Evolutionary conservation across 306 rosid genomes (phyloP).

Genomic region (Luffa aegyptiaca): DNA sequence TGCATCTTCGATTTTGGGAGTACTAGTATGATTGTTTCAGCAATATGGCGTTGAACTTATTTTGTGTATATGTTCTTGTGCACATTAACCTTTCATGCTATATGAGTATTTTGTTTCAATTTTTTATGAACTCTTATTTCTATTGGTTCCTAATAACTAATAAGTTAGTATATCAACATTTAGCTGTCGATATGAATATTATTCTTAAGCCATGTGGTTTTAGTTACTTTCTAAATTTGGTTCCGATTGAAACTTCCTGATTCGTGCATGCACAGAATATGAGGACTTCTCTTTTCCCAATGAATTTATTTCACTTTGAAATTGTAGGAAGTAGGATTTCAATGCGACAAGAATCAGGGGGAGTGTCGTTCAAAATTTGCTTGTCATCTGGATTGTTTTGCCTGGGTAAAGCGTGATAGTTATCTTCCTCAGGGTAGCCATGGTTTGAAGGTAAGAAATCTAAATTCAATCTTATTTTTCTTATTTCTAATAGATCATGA

Average conservation of each 20-base stretch:
- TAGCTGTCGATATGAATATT: constrained; percentile 4
- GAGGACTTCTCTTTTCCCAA: constrained; percentile 11
- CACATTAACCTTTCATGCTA: background rate
- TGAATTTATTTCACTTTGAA: constrained; percentile 9
- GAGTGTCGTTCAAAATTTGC: constrained; percentile 90
- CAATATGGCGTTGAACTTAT: background rate
- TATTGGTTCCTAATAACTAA: background rate
- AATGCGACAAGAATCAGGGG: constrained; percentile 75
- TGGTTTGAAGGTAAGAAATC: constrained; percentile 67
- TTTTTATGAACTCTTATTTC: background rate
- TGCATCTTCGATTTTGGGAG: background rate
- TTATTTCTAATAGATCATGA: background rate
- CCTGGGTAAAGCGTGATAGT: constrained; percentile 99
- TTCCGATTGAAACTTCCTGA: constrained; percentile 9
- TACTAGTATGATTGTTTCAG: background rate
- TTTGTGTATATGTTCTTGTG: background rate
- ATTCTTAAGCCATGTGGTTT: constrained; percentile 2
- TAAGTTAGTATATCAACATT: background rate
- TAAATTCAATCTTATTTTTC: constrained; percentile 2
- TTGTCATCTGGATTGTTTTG: constrained; percentile 94
- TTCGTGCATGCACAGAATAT: constrained; percentile 14
- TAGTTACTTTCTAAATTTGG: constrained; percentile 9
- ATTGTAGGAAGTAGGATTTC: constrained; percentile 88
- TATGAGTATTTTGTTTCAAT: background rate
- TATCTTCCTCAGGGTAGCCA: constrained; percentile 98